Conservation (phyloP, 345 rosid genomes). For the Ricinus communis region DNA sequence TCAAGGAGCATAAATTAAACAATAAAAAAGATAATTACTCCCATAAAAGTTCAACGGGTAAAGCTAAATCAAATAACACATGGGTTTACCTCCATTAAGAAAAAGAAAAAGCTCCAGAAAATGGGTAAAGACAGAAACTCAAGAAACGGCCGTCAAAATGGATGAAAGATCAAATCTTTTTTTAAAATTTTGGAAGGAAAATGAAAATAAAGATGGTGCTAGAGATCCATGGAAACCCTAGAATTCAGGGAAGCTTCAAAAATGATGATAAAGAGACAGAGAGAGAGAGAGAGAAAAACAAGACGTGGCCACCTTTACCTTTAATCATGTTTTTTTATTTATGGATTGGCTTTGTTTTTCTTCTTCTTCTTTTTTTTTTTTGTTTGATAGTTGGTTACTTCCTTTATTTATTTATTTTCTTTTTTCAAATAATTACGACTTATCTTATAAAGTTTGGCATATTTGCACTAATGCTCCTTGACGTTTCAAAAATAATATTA, state of each 20-base stretch:
- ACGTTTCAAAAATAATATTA: too few relatives aligned
- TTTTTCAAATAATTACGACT: not conserved
- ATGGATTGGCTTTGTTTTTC: slow-evolving; percentile 18
- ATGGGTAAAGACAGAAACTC: slow-evolving; percentile 33
- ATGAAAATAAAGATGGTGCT: not conserved
- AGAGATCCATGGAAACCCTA: slow-evolving; percentile 45
- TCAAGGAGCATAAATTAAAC: not conserved
- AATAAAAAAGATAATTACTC: not conserved
- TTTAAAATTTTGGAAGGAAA: not conserved
- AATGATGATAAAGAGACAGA: slow-evolving; percentile 10
- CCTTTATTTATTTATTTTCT: not conserved
- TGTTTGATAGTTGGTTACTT: slow-evolving; percentile 14
- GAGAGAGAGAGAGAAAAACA: slow-evolving; percentile 12
- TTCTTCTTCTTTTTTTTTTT: slow-evolving; percentile 13
- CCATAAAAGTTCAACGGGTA: not conserved
- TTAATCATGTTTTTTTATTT: slow-evolving; percentile 14
- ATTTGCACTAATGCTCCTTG: too few relatives aligned
- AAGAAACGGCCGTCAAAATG: slow-evolving; percentile 28
- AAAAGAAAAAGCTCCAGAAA: slow-evolving; percentile 28
- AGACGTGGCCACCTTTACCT: slow-evolving; percentile 30
- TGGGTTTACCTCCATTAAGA: slow-evolving; percentile 43
- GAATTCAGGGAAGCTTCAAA: slow-evolving; percentile 26
- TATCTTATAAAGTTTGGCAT: too few relatives aligned
- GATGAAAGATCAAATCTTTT: slow-evolving; percentile 1
- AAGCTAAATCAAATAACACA: not conserved